Conservation (phyloP, 192 early-diverging fungal species). For the Dimargaris xerosporica region DNA sequence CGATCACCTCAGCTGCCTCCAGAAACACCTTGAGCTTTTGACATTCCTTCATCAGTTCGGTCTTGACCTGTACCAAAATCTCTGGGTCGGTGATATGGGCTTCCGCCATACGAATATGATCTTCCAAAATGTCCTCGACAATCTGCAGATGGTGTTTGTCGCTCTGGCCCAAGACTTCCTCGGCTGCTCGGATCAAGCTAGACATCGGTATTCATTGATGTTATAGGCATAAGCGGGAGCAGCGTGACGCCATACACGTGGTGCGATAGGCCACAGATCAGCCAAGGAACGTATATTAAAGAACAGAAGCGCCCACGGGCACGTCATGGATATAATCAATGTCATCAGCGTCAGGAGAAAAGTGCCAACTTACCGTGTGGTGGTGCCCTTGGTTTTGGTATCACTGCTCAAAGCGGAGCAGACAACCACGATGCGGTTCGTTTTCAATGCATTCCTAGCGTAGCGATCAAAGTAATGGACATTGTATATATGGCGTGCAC, state of each 20-base stretch:
- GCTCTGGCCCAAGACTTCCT: slow-evolving; percentile 21
- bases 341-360: too few relatives aligned
- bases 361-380: slow-evolving; percentile 39
- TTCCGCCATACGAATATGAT: slow-evolving; percentile 56
- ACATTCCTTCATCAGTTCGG: slow-evolving; percentile 65
- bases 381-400: slow-evolving; percentile 80
- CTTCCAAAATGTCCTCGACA: slow-evolving; percentile 65
- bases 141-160: slow-evolving; percentile 46
- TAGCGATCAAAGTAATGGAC: background rate
- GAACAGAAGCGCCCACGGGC: too few relatives aligned
- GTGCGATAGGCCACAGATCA: too few relatives aligned
- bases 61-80: slow-evolving; percentile 32
- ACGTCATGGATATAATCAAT: too few relatives aligned
- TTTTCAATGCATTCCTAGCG: slow-evolving; percentile 45
- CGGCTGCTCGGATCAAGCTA: slow-evolving; percentile 32
- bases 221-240: too few relatives aligned
- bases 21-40: slow-evolving; percentile 66
- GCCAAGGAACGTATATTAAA: too few relatives aligned
- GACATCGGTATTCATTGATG: background rate
- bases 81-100: slow-evolving; percentile 33
- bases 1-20: slow-evolving; percentile 87
- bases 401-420: slow-evolving; percentile 88
- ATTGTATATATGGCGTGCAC: too few relatives aligned
- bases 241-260: too few relatives aligned
- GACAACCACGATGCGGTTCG: slow-evolving; percentile 74